phyloP scores from a whole-genome alignment of 192 early-diverging fungal species.

The Funneliformis geosporum region DNA sequence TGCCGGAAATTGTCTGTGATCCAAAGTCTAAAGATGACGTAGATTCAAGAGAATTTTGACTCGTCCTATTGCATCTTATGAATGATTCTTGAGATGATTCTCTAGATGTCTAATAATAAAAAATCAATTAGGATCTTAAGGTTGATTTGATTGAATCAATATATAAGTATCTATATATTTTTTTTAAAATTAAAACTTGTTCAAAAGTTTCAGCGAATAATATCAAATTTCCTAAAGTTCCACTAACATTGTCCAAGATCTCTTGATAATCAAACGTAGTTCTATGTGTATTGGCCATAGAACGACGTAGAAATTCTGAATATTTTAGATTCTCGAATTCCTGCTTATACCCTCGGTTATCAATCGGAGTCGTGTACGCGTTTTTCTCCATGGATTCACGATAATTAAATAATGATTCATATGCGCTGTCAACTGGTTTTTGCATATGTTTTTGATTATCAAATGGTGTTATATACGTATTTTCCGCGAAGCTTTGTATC shows the following conservation, averaged over 20 bases:
- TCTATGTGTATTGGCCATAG: not conserved
- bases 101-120: not conserved
- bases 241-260: not conserved
- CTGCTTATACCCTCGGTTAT: not conserved
- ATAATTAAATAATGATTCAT: not conserved
- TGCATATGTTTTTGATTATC: not conserved
- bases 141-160: not conserved
- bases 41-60: not conserved
- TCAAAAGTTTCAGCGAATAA: not conserved
- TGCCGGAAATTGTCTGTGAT: not conserved
- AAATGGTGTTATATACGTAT: not conserved
- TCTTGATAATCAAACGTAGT: not conserved
- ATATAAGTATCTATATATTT: not conserved
- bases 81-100: not conserved
- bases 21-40: not conserved
- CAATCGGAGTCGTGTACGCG: not conserved
- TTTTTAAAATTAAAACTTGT: not conserved
- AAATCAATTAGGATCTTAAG: not conserved
- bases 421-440: not conserved
- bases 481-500: not conserved
- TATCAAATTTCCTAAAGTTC: not conserved
- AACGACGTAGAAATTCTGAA: not conserved
- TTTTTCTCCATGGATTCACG: not conserved
- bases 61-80: not conserved
- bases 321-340: not conserved